Evolutionary conservation across 129 eudicot species (phyloP), one percentile per base, ranked within the genome.

Genomic region (Glebionis coronaria): DNA sequence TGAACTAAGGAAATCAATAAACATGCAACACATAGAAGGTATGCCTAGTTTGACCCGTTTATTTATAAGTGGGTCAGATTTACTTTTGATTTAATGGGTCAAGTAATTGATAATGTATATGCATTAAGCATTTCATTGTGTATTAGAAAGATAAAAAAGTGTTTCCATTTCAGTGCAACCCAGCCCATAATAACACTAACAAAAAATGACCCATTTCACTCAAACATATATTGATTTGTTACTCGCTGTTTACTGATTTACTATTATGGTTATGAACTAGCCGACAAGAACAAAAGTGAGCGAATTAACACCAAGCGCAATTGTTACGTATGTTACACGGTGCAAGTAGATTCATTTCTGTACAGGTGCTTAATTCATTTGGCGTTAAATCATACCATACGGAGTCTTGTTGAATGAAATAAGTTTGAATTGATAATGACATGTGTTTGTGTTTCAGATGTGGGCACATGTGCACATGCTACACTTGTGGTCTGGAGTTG

Each of bases 1-100:
- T 29, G 88, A 82, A 44, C 73, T 87, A 67, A 74, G 85, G 73
- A 82, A 79, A 69, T 73, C 83, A 15, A 59, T 90, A 29, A 79
- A 77, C 83, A 95, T 81, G 87, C 93, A 84, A 19, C 64, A 61
- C 40, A 0, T 31, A 31, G 40, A 31, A 31, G 40, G 51, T 60
- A 61, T 62, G 79, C 60, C 44, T 35, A 3, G 14, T 12, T 12
- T 11, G 11, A 52, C 8, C 7, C 40, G 40, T 31, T 31, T 31
- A 29, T 29, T 29, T 29, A 29, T 29, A 29, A 29, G 38, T 29
- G 38, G 7, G 38, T 29, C 38, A 7, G 38, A 29, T 29, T 29
- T 28, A 28, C 5, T 29, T 23, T 29, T 29, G 38, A 7, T 29
- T 29, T 29, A 29, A 29, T 29, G 38, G 6, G 38, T 29, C 72